phyloP scores from a whole-genome alignment of 768 basidiomycete genomes.

The Kockovaella imperatae region DNA sequence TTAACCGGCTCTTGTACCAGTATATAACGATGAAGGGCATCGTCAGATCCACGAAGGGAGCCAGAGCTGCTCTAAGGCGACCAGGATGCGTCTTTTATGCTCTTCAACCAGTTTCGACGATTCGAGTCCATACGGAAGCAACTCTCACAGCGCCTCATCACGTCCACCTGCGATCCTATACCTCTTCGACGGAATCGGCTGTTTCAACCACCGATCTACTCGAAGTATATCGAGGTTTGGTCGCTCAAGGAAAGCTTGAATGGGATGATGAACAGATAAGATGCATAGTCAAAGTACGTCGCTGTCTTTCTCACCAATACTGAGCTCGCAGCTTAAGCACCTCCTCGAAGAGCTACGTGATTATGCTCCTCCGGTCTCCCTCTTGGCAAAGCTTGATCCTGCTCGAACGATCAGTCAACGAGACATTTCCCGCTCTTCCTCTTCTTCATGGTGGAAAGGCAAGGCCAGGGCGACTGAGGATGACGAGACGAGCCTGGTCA shows the following conservation, averaged over 20 bases:
- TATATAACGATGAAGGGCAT: too few species aligned
- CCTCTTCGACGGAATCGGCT: too few species aligned
- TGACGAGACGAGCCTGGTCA: slow-evolving; percentile 44
- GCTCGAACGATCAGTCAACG: slow-evolving; percentile 7
- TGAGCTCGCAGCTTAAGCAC: slow-evolving; percentile 49
- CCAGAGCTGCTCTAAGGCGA: too few species aligned
- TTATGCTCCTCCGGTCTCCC: slow-evolving; percentile 52
- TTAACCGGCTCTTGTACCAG: too few species aligned
- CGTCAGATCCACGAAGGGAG: too few species aligned
- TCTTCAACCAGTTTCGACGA: too few species aligned
- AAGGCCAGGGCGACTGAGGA: slow-evolving; percentile 28
- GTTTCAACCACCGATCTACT: too few species aligned
- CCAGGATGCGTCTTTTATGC: too few species aligned
- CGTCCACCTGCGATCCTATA: too few species aligned
- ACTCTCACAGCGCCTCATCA: too few species aligned
- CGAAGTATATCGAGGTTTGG: slow-evolving; percentile 50
- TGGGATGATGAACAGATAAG: slow-evolving; percentile 55
- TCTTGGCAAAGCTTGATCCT: slow-evolving; percentile 38
- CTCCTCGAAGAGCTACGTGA: slow-evolving; percentile 50
- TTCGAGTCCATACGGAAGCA: too few species aligned
- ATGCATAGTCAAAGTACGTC: slow-evolving; percentile 51
- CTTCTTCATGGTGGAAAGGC: slow-evolving; percentile 23
- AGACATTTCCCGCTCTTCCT: too few species aligned
- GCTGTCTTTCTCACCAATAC: not conserved
- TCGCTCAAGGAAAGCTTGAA: slow-evolving; percentile 49